These are phyloP conservation scores for Metschnikowia corniflorae DNA, from an alignment of 805 yeast genomes.

Conservation along the genomic window DNA sequence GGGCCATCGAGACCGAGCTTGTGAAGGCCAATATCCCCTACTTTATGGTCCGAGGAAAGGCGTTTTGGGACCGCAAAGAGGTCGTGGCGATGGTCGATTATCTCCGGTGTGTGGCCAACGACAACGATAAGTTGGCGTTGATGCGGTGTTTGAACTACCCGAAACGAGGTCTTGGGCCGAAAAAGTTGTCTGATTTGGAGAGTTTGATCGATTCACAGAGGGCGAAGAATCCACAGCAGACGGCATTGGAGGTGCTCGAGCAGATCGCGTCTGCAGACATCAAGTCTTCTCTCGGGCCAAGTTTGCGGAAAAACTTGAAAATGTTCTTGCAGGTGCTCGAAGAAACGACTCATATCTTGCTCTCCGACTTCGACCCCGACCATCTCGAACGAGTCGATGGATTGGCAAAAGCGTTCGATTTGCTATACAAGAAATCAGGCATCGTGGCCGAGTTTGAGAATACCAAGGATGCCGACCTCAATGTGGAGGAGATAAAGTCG, in stretches of 20 bases:
- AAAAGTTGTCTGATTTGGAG: constrained; percentile 34
- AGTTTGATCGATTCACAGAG: constrained; percentile 21
- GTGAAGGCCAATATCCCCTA: constrained; percentile 58
- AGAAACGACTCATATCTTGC: constrained; percentile 15
- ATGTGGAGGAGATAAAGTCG: constrained; percentile 38
- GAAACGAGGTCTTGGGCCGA: constrained; percentile 63
- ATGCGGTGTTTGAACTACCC: constrained; percentile 58
- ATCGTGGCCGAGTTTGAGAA: constrained; percentile 28
- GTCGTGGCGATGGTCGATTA: constrained; percentile 60
- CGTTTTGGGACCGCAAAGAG: constrained; percentile 79
- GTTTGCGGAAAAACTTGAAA: constrained; percentile 17
- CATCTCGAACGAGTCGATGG: not conserved
- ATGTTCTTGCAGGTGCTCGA: constrained; percentile 27
- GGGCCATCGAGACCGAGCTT: constrained; percentile 62
- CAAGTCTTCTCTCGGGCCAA: constrained; percentile 12
- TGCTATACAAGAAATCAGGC: constrained; percentile 27
- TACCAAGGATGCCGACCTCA: constrained; percentile 25
- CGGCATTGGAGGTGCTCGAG: constrained; percentile 11
- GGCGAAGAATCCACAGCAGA: not conserved
- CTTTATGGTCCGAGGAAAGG: constrained; percentile 63
- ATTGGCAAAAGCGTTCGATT: constrained; percentile 20
- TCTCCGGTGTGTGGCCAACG: constrained; percentile 57
- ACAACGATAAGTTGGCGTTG: constrained; percentile 57
- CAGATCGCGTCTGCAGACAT: constrained; percentile 6
- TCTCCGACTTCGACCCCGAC: constrained; percentile 3